Conservation (phyloP, 23 red algal genomes). For the Agarophyton chilense region DNA sequence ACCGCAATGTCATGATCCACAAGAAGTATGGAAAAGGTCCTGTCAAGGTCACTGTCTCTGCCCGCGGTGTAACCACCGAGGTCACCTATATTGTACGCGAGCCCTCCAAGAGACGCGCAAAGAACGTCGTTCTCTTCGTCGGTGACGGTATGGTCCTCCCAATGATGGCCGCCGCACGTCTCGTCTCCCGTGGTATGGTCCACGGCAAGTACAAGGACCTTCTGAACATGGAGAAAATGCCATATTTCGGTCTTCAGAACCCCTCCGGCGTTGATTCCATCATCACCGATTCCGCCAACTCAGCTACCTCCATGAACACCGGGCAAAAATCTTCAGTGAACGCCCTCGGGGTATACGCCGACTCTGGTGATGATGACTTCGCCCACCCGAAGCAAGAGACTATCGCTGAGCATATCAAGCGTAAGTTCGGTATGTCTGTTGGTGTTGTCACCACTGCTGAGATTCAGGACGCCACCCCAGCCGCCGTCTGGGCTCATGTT, state of each 20-base stretch:
- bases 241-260: constrained; percentile 15
- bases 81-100: constrained; percentile 26
- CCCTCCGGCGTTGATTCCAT: constrained; percentile 61
- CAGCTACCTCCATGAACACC: constrained; percentile 37
- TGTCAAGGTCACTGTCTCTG: constrained; percentile 33
- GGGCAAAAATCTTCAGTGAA: constrained; percentile 57
- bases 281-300: constrained; percentile 67
- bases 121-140: constrained; percentile 57
- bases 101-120: constrained; percentile 30
- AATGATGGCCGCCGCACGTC: constrained; percentile 62
- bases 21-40: constrained; percentile 47
- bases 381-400: constrained; percentile 55
- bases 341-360: constrained; percentile 59
- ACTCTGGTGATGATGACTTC: constrained; percentile 48
- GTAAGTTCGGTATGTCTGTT: constrained; percentile 55
- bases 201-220: constrained; percentile 64
- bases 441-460: constrained; percentile 69
- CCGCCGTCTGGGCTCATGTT: constrained; percentile 45
- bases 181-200: constrained; percentile 62
- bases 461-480: constrained; percentile 66
- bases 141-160: constrained; percentile 61
- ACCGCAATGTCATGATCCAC: constrained; percentile 38
- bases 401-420: constrained; percentile 48
- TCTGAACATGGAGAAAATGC: constrained; percentile 40
- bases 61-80: constrained; percentile 48